A percentile compares a stretch with the other conserved stretches of the same genome.
phyloP scores from a whole-genome alignment of 2,329 filamentous ascomycete genomes.

The Colletotrichum tropicale region DNA sequence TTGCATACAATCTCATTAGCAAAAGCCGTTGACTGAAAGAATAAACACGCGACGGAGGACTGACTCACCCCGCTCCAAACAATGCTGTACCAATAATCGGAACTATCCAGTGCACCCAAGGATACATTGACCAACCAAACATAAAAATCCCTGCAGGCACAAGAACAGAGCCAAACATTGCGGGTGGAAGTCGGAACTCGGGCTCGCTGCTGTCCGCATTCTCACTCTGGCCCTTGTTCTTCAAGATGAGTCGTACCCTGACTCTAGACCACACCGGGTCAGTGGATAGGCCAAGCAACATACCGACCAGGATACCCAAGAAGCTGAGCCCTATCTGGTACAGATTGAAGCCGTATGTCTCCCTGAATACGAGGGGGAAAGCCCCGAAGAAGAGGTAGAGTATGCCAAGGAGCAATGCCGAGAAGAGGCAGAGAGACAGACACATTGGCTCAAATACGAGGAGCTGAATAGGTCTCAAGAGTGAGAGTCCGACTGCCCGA shows the following conservation, averaged over 20 bases:
- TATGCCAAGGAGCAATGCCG: slow-evolving; percentile 84
- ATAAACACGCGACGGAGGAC: too few species aligned
- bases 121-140: slow-evolving; percentile 85
- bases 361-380: slow-evolving; percentile 79
- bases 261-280: slow-evolving; percentile 71
- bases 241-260: slow-evolving; percentile 60
- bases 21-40: too few species aligned
- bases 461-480: slow-evolving; percentile 76
- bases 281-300: slow-evolving; percentile 63
- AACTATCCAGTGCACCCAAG: slow-evolving; percentile 76
- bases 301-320: slow-evolving; percentile 71
- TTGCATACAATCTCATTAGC: background rate
- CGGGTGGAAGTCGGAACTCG: slow-evolving; percentile 82
- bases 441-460: slow-evolving; percentile 86
- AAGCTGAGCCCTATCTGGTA: slow-evolving; percentile 85
- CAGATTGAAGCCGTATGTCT: slow-evolving; percentile 75
- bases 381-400: slow-evolving; percentile 92
- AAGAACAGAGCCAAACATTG: slow-evolving; percentile 75
- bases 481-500: slow-evolving; percentile 61
- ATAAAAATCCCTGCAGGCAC: slow-evolving; percentile 85
- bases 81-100: slow-evolving; percentile 76
- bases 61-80: slow-evolving; percentile 69
- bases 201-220: slow-evolving; percentile 71
- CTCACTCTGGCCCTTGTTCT: slow-evolving; percentile 55
- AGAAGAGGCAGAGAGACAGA: slow-evolving; percentile 79